These are phyloP conservation scores for Scedosporium apiospermum DNA, from an alignment of 2,329 filamentous ascomycete species.

Conservation along the genomic window DNA sequence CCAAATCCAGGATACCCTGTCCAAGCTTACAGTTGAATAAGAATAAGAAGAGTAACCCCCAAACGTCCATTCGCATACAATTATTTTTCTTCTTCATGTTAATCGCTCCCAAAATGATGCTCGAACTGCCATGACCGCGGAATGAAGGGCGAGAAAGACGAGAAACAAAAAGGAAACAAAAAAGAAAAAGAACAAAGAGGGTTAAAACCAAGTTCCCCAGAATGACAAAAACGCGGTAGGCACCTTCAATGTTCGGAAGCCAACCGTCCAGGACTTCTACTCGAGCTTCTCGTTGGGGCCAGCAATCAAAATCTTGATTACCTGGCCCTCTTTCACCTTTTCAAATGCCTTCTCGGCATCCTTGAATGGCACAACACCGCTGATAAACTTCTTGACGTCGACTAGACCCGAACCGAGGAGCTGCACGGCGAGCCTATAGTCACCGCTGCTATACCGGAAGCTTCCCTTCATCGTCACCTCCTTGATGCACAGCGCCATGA, in stretches of 20 bases:
- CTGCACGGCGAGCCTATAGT: constrained; percentile 76
- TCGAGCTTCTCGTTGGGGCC: constrained; percentile 50
- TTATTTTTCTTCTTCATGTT: background rate
- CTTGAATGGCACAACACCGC: constrained; percentile 65
- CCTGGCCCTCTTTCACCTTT: constrained; percentile 76
- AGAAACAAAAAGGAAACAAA: background rate
- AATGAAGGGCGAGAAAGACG: constrained; percentile 7
- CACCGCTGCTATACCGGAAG: constrained; percentile 82
- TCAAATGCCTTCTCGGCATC: constrained; percentile 80
- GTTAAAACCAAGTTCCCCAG: background rate
- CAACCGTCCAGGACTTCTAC: background rate
- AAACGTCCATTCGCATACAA: background rate
- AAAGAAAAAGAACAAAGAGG: background rate
- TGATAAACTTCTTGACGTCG: constrained; percentile 74
- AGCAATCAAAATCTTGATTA: constrained; percentile 60
- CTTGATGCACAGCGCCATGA: constrained; percentile 82
- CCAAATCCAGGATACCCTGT: background rate
- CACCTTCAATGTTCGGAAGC: background rate
- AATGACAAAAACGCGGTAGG: no score
- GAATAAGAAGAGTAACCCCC: background rate
- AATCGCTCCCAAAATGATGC: background rate
- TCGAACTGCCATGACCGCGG: background rate
- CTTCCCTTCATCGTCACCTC: constrained; percentile 80
- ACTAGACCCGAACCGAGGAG: constrained; percentile 66
- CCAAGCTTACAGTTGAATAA: background rate